phyloP scores from a whole-genome alignment of 164 flowering plant genomes.

The Buxus sempervirens region DNA sequence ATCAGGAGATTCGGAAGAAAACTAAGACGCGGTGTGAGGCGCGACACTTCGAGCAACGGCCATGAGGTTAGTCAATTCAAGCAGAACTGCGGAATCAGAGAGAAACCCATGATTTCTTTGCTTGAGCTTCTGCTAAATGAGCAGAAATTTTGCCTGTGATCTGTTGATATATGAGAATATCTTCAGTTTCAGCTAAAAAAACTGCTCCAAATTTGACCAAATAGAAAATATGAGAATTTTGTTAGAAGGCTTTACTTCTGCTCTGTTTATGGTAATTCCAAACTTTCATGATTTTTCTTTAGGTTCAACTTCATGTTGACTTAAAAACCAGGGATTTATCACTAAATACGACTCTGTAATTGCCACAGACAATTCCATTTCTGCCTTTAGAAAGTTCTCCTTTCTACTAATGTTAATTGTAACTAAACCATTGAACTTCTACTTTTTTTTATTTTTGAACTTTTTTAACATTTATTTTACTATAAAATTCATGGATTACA shows the following conservation, averaged over 20 bases:
- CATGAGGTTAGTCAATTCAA: slow-evolving; percentile 71
- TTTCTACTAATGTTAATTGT: too few relatives aligned
- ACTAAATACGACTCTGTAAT: neutral
- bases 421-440: too few relatives aligned
- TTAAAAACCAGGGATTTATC: neutral
- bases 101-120: neutral
- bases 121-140: neutral
- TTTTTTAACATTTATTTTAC: too few relatives aligned
- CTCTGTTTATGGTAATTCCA: neutral
- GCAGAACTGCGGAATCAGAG: neutral
- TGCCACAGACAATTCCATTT: neutral
- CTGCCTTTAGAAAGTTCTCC: neutral
- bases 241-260: neutral
- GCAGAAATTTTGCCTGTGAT: neutral
- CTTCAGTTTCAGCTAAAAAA: neutral
- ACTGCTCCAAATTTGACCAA: neutral
- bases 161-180: neutral
- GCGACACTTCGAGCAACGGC: slow-evolving; percentile 66
- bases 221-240: too few relatives aligned
- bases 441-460: too few relatives aligned
- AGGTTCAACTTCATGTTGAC: neutral
- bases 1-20: slow-evolving; percentile 65
- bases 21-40: slow-evolving; percentile 41
- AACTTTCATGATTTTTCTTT: neutral
- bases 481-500: slow-evolving; percentile 25